Percentiles rank a stretch among this genome's conserved stretches.
Conservation (phyloP, 768 basidiomycete genomes). For the Podaxis sp. region DNA sequence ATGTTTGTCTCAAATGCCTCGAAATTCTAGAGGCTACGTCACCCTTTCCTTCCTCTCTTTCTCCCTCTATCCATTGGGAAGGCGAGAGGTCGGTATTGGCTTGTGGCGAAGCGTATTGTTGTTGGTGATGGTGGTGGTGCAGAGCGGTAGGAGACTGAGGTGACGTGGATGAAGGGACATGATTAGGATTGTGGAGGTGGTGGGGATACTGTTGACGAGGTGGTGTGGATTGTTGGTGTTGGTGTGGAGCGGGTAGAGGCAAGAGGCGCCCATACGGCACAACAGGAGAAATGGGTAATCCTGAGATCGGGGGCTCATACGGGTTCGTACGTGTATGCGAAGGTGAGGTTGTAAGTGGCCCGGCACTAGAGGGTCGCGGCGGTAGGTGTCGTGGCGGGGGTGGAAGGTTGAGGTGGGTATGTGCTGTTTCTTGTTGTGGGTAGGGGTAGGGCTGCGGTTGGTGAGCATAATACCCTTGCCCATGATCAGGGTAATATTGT, state of each 20-base stretch:
- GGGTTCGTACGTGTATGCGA: background rate
- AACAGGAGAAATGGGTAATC: slow-evolving; percentile 24
- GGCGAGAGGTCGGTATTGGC: background rate
- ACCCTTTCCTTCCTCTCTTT: slow-evolving; percentile 3
- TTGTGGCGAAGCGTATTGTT: background rate
- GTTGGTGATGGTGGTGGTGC: background rate
- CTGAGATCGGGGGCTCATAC: slow-evolving; percentile 21
- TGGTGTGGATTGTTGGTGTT: background rate
- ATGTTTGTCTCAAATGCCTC: slow-evolving; percentile 3
- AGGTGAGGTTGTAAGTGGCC: slow-evolving; percentile 8
- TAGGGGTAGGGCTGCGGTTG: background rate
- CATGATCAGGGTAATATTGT: background rate
- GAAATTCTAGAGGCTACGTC: slow-evolving; percentile 1
- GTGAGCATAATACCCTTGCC: background rate
- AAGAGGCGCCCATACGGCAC: background rate
- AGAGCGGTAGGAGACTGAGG: background rate
- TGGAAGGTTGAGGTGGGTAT: background rate
- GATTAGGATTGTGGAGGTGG: background rate
- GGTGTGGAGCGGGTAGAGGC: background rate
- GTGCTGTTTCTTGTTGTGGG: background rate
- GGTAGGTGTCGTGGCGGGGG: slow-evolving; percentile 2
- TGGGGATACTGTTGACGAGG: background rate
- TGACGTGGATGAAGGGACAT: background rate
- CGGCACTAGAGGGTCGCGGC: slow-evolving; percentile 50
- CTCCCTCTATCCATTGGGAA: background rate